phyloP scores from a whole-genome alignment of 345 rosid genomes.

The Salix arbutifolia region DNA sequence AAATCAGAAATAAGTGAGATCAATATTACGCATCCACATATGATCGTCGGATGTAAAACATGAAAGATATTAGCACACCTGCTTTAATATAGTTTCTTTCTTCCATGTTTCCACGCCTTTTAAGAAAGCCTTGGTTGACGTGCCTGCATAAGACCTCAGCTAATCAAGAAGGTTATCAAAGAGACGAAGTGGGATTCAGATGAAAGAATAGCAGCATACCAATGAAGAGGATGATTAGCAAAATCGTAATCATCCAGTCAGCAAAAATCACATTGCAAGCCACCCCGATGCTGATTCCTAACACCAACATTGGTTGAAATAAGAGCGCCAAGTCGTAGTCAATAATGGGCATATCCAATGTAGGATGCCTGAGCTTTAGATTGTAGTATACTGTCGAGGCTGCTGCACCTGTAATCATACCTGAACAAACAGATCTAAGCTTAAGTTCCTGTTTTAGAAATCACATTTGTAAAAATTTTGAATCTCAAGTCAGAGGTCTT shows the following conservation, averaged over 20 bases:
- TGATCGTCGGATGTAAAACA: neutral
- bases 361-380: slow-evolving; percentile 43
- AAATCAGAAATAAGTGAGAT: neutral
- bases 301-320: slow-evolving; percentile 48
- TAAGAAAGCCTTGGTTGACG: slow-evolving; percentile 41
- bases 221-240: slow-evolving; percentile 40
- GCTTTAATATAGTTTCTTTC: slow-evolving; percentile 37
- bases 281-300: slow-evolving; percentile 50
- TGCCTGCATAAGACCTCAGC: slow-evolving; percentile 19
- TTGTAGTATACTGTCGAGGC: slow-evolving; percentile 41
- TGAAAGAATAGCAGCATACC: slow-evolving; percentile 16
- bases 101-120: slow-evolving; percentile 55
- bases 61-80: slow-evolving; percentile 9
- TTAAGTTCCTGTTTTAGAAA: too few species aligned
- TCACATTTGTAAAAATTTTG: neutral
- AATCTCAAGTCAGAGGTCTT: neutral
- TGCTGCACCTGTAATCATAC: slow-evolving; percentile 51
- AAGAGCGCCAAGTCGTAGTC: slow-evolving; percentile 55
- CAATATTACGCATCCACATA: neutral
- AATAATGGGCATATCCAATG: slow-evolving; percentile 42
- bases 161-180: neutral
- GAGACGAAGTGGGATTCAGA: neutral
- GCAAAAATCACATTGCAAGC: slow-evolving; percentile 43
- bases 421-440: slow-evolving; percentile 13
- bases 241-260: slow-evolving; percentile 51